Evolutionary conservation across 352 stramenopile genomes (phyloP).

Genomic region (Globisporangium nodosum): DNA sequence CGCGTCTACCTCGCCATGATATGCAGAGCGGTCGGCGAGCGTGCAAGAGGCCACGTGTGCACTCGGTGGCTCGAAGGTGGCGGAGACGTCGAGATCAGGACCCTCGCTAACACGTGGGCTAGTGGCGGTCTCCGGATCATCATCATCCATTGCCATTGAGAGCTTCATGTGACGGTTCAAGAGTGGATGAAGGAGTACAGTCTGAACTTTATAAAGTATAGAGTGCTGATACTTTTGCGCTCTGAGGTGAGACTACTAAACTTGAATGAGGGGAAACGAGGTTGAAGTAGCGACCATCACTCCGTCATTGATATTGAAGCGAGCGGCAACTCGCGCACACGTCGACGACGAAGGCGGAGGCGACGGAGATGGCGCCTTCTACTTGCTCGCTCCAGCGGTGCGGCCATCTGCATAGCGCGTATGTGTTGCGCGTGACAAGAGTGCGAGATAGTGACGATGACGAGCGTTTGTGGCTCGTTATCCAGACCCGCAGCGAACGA

Average conservation of each 20-base stretch:
- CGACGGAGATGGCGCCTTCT: background rate
- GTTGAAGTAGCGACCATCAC: conserved; percentile 3
- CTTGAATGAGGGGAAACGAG: background rate
- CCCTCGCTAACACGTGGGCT: background rate
- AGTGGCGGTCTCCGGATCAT: background rate
- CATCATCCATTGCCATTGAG: background rate
- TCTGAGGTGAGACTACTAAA: background rate
- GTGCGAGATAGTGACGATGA: background rate
- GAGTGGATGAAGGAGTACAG: too few relatives aligned
- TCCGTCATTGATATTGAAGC: background rate
- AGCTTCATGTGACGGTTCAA: too few relatives aligned
- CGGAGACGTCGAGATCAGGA: background rate
- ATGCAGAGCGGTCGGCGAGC: conserved; percentile 23
- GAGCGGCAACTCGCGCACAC: background rate
- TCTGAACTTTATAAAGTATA: too few relatives aligned
- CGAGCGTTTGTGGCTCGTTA: too few relatives aligned
- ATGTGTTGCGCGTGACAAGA: too few relatives aligned
- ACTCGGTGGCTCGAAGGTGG: background rate
- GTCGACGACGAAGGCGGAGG: too few relatives aligned
- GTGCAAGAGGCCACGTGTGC: conserved; percentile 12
- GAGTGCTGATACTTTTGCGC: background rate
- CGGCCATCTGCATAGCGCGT: background rate
- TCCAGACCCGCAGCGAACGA: too few relatives aligned
- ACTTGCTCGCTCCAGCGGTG: background rate
- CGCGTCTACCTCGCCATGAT: conserved; percentile 26